phyloP scores from a whole-genome alignment of 169 alveolate genomes.

The Sarcocystis neurona region DNA sequence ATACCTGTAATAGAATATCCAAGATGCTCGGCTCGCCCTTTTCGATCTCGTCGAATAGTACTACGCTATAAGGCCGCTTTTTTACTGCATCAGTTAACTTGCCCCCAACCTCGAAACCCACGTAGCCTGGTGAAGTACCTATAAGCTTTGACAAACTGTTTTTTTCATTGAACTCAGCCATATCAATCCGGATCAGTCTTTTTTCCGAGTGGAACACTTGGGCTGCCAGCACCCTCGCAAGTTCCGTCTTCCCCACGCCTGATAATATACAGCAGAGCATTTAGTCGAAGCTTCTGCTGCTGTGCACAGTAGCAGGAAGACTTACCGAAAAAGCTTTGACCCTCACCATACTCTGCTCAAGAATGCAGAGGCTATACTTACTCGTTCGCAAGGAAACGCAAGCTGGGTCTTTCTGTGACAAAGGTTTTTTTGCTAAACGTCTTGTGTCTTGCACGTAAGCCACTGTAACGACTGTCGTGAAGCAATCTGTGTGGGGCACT shows the following conservation, averaged over 20 bases:
- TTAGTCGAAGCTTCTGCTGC: slow-evolving; percentile 45
- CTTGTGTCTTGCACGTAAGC: too few species aligned
- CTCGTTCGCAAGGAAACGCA: too few species aligned
- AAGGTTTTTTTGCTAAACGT: too few species aligned
- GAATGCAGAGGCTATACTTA: too few species aligned
- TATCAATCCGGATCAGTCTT: slow-evolving; percentile 82
- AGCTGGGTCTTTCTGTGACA: too few species aligned
- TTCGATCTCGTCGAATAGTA: slow-evolving; percentile 87
- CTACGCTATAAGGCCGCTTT: slow-evolving; percentile 85
- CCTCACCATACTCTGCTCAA: too few species aligned
- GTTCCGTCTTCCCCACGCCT: slow-evolving; percentile 88
- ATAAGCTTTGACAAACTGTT: slow-evolving; percentile 86
- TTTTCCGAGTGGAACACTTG: slow-evolving; percentile 76
- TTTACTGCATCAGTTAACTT: slow-evolving; percentile 88
- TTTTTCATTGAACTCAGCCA: slow-evolving; percentile 89
- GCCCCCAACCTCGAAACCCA: slow-evolving; percentile 89
- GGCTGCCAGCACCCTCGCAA: slow-evolving; percentile 83
- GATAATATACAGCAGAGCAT: slow-evolving; percentile 24
- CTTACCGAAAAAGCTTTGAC: too few species aligned
- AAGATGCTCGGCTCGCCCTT: slow-evolving; percentile 64
- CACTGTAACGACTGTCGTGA: too few species aligned
- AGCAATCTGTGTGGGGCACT: too few species aligned
- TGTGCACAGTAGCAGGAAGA: too few species aligned
- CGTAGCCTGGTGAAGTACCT: slow-evolving; percentile 92
- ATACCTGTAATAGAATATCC: slow-evolving; percentile 37